Evolutionary conservation across 768 basidiomycete species (phyloP).

Genomic region (Tylopilus vinaceipallidus): DNA sequence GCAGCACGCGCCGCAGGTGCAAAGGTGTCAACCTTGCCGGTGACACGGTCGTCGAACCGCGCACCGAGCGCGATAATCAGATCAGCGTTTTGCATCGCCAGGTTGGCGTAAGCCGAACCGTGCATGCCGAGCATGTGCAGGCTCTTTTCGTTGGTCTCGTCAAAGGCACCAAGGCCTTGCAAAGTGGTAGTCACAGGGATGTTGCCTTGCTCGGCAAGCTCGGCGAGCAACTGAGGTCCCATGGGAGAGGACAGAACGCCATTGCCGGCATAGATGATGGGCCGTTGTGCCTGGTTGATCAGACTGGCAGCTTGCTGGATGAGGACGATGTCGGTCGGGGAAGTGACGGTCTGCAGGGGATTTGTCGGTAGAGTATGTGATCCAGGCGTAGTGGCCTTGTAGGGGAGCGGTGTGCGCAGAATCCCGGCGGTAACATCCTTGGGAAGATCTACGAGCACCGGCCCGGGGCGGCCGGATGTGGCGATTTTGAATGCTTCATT

Average conservation of each 20-base stretch:
- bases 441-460: constrained; percentile 97
- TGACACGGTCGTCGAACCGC: constrained; percentile 97
- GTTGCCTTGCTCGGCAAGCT: constrained; percentile 80
- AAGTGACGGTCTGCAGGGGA: constrained; percentile 58
- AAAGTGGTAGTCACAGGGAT: constrained; percentile 97
- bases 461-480: constrained; percentile 93
- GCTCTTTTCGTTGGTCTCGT: constrained; percentile 82
- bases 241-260: constrained; percentile 80
- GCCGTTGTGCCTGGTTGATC: constrained; percentile 90
- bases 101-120: constrained; percentile 94
- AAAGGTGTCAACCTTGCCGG: constrained; percentile 84
- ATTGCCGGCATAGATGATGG: constrained; percentile 90
- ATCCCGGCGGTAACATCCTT: constrained; percentile 97
- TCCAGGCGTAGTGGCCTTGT: constrained; percentile 84
- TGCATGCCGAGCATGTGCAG: constrained; percentile 99
- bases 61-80: constrained; percentile 96
- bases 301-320: constrained; percentile 83
- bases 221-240: constrained; percentile 78
- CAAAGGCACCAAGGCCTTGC: constrained; percentile 93
- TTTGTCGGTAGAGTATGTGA: constrained; percentile 72
- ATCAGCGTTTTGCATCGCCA: constrained; percentile 97
- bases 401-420: constrained; percentile 79
- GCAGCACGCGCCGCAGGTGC: constrained; percentile 90
- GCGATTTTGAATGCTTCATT: constrained; percentile 99
- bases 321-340: constrained; percentile 59